A percentile compares a stretch with the other conserved stretches of the same genome.
Conservation (phyloP, 495 filamentous ascomycete species). For the Lasiosphaeriaceae sp. region DNA sequence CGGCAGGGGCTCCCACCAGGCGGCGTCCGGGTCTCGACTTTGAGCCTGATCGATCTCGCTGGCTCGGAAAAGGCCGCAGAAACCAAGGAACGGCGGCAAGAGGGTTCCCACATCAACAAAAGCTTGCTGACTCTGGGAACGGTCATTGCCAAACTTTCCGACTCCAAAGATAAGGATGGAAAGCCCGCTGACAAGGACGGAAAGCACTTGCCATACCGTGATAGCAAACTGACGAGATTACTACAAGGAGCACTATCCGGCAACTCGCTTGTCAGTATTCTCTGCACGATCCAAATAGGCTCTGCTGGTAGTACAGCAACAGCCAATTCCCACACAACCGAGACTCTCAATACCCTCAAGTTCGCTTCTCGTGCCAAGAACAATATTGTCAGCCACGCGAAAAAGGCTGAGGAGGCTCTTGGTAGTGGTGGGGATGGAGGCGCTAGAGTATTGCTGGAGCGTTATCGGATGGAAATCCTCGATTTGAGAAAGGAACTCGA, state of each 20-base stretch:
- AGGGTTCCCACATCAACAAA: slow-evolving; percentile 98
- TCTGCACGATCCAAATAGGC: slow-evolving; percentile 88
- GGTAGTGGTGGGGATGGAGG: slow-evolving; percentile 72
- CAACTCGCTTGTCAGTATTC: slow-evolving; percentile 90
- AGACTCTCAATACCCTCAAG: slow-evolving; percentile 94
- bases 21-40: slow-evolving; percentile 89
- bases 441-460: slow-evolving; percentile 81
- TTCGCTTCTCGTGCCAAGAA: slow-evolving; percentile 97
- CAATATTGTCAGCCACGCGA: slow-evolving; percentile 95
- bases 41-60: slow-evolving; percentile 93
- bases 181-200: slow-evolving; percentile 72
- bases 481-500: slow-evolving; percentile 81
- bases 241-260: slow-evolving; percentile 91
- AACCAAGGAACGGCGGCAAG: slow-evolving; percentile 86
- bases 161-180: slow-evolving; percentile 77
- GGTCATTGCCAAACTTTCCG: slow-evolving; percentile 81
- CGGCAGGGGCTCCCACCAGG: slow-evolving; percentile 76
- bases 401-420: slow-evolving; percentile 87
- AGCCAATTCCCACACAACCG: slow-evolving; percentile 66
- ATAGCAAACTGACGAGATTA: slow-evolving; percentile 92
- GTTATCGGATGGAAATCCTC: slow-evolving; percentile 91
- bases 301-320: slow-evolving; percentile 59
- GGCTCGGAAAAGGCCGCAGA: slow-evolving; percentile 95
- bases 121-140: slow-evolving; percentile 92
- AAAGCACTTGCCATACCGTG: slow-evolving; percentile 91